Evolutionary conservation across 2,329 filamentous ascomycete species (phyloP).

Genomic region (Curvularia verruculosa): DNA sequence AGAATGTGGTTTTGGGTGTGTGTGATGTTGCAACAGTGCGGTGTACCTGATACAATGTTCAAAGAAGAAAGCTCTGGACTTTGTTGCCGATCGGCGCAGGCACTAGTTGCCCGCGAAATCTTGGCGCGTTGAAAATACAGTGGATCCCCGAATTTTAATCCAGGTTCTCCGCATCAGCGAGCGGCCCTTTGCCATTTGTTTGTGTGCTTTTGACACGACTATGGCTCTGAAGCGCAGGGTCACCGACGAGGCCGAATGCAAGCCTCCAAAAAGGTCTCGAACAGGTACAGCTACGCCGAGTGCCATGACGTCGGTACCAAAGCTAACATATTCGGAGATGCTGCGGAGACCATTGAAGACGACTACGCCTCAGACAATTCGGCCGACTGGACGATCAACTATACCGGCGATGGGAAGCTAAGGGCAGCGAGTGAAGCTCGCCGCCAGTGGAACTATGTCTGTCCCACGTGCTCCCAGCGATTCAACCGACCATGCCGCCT

Average conservation of each 20-base stretch:
- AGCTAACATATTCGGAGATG: conserved; percentile 17
- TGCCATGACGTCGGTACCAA: conserved; percentile 10
- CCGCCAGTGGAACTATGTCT: conserved; percentile 75
- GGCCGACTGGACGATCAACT: conserved; percentile 32
- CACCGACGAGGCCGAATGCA: conserved; percentile 8
- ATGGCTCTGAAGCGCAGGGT: conserved; percentile 42
- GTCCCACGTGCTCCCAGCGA: conserved; percentile 78
- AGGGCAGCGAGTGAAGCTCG: conserved; percentile 52
- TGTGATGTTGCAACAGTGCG: conserved; percentile 9
- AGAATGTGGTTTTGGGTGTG: conserved; percentile 3
- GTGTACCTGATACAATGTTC: conserved; percentile 15
- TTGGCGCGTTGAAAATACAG: conserved; percentile 29
- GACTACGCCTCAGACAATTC: conserved; percentile 32
- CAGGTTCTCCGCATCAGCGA: conserved; percentile 11
- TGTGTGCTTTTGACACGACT: conserved; percentile 7
- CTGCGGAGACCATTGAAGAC: conserved; percentile 16
- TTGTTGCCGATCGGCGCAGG: conserved; percentile 19
- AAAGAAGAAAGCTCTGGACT: conserved; percentile 30
- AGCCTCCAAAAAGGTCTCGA: conserved; percentile 34
- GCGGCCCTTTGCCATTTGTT: conserved; percentile 16
- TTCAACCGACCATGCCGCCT: conserved; percentile 88
- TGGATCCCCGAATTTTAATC: conserved; percentile 15
- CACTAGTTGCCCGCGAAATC: conserved; percentile 28
- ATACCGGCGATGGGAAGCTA: conserved; percentile 36
- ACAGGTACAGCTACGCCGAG: conserved; percentile 24